phyloP scores from a whole-genome alignment of 2,329 filamentous ascomycete species.

The Sclerotinia trifoliorum region DNA sequence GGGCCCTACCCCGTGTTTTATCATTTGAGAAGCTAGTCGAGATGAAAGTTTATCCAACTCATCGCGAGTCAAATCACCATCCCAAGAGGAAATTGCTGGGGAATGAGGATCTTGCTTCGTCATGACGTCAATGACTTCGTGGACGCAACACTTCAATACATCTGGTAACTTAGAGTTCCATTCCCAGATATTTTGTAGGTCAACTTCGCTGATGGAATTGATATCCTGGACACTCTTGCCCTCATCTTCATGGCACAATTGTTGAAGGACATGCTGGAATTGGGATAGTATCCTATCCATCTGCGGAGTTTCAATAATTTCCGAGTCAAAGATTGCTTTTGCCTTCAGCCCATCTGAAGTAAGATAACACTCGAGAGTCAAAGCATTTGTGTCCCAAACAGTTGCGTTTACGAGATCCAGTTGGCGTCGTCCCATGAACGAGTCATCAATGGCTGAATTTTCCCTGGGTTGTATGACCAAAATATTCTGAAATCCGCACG shows the following conservation, averaged over 20 bases:
- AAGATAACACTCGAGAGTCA: slow-evolving; percentile 11
- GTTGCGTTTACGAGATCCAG: slow-evolving; percentile 1
- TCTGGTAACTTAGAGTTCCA: slow-evolving; percentile 28
- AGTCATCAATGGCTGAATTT: slow-evolving; percentile 2
- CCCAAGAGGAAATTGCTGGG: slow-evolving; percentile 14
- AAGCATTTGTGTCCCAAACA: slow-evolving; percentile 9
- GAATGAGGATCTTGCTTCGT: slow-evolving; percentile 23
- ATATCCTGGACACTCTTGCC: neutral
- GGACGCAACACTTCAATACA: slow-evolving; percentile 26
- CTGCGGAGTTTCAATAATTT: neutral
- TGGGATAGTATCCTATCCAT: slow-evolving; percentile 17
- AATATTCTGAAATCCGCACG: slow-evolving; percentile 31
- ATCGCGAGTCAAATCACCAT: slow-evolving; percentile 11
- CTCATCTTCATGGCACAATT: neutral
- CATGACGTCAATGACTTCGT: slow-evolving; percentile 28
- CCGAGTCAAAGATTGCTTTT: slow-evolving; percentile 14
- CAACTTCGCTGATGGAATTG: slow-evolving; percentile 18
- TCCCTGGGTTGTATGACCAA: slow-evolving; percentile 29
- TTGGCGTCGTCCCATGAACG: slow-evolving; percentile 7
- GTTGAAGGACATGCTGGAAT: slow-evolving; percentile 7
- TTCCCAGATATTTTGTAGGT: slow-evolving; percentile 17
- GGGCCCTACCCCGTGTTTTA: slow-evolving; percentile 25
- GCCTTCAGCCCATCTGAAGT: neutral
- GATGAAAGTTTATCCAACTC: slow-evolving; percentile 12
- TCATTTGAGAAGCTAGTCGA: slow-evolving; percentile 23